phyloP scores from a whole-genome alignment of 768 basidiomycete species.

The Macrolepiota fuliginosa region DNA sequence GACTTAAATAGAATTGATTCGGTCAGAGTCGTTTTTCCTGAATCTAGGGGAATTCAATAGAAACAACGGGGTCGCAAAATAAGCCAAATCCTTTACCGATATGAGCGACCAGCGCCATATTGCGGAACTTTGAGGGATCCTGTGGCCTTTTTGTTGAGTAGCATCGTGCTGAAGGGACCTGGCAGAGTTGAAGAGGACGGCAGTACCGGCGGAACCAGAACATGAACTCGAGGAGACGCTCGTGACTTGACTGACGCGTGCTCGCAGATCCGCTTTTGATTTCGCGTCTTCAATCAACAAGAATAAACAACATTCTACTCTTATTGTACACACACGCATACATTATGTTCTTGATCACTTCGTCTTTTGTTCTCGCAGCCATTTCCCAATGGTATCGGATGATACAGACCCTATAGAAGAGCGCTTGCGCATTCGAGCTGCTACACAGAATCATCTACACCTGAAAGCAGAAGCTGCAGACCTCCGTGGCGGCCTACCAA shows the following conservation, averaged over 20 bases:
- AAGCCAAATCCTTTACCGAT: conserved; percentile 53
- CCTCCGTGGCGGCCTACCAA: conserved; percentile 69
- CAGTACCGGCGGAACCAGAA: conserved; percentile 10
- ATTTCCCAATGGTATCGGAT: conserved; percentile 29
- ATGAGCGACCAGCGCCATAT: conserved; percentile 88
- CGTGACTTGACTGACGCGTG: conserved; percentile 4
- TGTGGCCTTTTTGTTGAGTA: conserved; percentile 27
- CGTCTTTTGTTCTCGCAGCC: conserved; percentile 17
- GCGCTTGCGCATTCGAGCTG: conserved; percentile 41
- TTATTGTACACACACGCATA: conserved; percentile 6
- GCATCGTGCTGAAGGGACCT: conserved; percentile 16
- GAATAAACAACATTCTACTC: conserved; percentile 6
- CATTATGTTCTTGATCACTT: conserved; percentile 2
- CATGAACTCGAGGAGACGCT: neutral
- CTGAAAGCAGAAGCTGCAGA: conserved; percentile 19
- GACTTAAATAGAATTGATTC: conserved; percentile 83
- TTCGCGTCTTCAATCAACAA: conserved; percentile 1
- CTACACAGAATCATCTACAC: conserved; percentile 44
- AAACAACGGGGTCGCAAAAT: conserved; percentile 1
- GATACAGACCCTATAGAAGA: conserved; percentile 35
- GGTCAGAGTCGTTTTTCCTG: conserved; percentile 86
- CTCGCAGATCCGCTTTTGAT: neutral
- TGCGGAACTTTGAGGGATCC: conserved; percentile 53
- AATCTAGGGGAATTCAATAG: conserved; percentile 46
- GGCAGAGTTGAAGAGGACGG: conserved; percentile 2